Percentiles rank a stretch among this genome's conserved stretches.
phyloP scores from a whole-genome alignment of 1,284 basidiomycete genomes.

The Sporisorium reilianum region DNA sequence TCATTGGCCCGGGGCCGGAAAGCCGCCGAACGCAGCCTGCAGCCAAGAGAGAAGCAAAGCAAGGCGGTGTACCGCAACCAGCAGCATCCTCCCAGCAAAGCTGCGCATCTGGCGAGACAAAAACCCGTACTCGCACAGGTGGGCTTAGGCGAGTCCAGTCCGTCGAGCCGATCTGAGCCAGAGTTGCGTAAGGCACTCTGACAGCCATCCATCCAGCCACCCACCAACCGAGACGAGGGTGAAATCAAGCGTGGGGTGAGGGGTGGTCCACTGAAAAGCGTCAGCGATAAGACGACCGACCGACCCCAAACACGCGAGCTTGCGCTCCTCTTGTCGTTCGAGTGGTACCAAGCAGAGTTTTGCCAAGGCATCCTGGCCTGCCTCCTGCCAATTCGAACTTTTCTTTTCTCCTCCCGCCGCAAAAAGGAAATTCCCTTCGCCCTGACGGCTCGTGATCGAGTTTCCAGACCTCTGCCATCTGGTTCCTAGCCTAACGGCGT shows the following conservation, averaged over 20 bases:
- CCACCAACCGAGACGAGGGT: neutral
- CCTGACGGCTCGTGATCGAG: neutral
- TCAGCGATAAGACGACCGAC: neutral
- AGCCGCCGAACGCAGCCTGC: conserved; percentile 11
- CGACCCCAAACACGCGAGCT: no score
- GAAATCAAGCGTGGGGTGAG: neutral
- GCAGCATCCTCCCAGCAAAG: no score
- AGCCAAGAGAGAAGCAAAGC: neutral
- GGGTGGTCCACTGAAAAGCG: no score
- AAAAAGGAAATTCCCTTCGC: neutral
- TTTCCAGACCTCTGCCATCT: neutral
- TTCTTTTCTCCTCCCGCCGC: no score
- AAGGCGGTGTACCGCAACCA: conserved; percentile 1
- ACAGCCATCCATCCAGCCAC: no score
- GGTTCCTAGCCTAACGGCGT: neutral
- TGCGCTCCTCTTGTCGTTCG: no score
- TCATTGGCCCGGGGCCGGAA: conserved; percentile 18
- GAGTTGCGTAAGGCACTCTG: neutral
- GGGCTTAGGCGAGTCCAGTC: neutral
- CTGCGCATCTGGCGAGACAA: neutral
- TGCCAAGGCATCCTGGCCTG: no score
- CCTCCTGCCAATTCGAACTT: no score
- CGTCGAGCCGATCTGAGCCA: neutral
- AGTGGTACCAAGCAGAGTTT: no score
- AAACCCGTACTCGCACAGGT: no score